A percentile compares a stretch with the other conserved stretches of the same genome.
These are phyloP conservation scores for Eleusine coracana DNA, from an alignment of 176 grass and related monocot species.

Conservation along the genomic window DNA sequence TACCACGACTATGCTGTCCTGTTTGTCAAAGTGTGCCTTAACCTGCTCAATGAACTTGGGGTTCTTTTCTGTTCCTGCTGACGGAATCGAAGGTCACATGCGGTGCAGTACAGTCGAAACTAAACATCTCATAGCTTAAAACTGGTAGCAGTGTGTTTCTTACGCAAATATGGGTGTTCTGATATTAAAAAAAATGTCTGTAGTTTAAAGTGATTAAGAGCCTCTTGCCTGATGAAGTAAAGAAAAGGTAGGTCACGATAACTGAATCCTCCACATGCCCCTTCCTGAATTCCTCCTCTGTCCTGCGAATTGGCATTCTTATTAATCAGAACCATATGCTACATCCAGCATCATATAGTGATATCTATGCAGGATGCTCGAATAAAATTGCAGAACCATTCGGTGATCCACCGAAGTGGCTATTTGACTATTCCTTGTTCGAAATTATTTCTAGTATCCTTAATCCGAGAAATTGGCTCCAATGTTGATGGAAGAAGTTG, in stretches of 20 bases:
- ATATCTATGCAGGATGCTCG: background rate
- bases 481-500: conserved; percentile 1
- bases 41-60: conserved; percentile 60
- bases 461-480: background rate
- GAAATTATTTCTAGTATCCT: background rate
- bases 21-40: conserved; percentile 43
- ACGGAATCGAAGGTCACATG: conserved; percentile 1
- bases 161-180: background rate
- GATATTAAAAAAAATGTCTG: background rate
- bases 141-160: background rate
- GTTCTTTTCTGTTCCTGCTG: conserved; percentile 72
- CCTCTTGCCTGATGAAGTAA: conserved; percentile 55
- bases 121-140: background rate
- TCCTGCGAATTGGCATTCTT: conserved; percentile 40
- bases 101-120: background rate
- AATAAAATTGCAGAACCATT: background rate
- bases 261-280: conserved; percentile 64
- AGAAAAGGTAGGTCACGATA: conserved; percentile 66
- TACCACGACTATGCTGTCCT: conserved; percentile 77
- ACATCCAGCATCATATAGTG: background rate
- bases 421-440: background rate
- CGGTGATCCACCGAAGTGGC: background rate
- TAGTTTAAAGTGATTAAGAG: background rate
- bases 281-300: conserved; percentile 61
- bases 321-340: background rate